Evolutionary conservation across 2,329 filamentous ascomycete species (phyloP).

Genomic region (Triangularia verruculosa): DNA sequence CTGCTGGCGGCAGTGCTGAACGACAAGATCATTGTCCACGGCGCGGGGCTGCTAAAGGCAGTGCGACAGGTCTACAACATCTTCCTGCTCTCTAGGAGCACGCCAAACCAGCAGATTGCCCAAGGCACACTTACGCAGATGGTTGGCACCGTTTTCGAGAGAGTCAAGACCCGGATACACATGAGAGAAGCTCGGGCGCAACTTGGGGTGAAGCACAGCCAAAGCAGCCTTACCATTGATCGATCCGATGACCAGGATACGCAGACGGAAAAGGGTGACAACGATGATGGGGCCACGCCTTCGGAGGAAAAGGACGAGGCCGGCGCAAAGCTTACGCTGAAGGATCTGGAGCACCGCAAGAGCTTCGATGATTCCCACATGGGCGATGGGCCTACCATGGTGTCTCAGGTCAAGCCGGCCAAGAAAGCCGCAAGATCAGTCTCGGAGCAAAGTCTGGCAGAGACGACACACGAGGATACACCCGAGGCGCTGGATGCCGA

Average conservation of each 20-base stretch:
- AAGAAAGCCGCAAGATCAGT: slow-evolving; percentile 45
- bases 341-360: slow-evolving; percentile 65
- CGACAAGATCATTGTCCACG: slow-evolving; percentile 98
- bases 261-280: slow-evolving; percentile 37
- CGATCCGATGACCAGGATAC: slow-evolving; percentile 27
- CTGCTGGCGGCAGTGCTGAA: slow-evolving; percentile 92
- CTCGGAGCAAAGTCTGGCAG: slow-evolving; percentile 54
- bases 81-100: slow-evolving; percentile 90
- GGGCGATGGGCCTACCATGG: slow-evolving; percentile 65
- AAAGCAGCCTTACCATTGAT: slow-evolving; percentile 43
- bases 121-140: slow-evolving; percentile 97
- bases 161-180: slow-evolving; percentile 81
- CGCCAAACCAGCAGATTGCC: slow-evolving; percentile 92
- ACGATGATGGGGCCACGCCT: slow-evolving; percentile 37
- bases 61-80: slow-evolving; percentile 99
- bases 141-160: slow-evolving; percentile 96
- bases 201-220: slow-evolving; percentile 50
- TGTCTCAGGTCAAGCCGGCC: slow-evolving; percentile 56
- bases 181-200: slow-evolving; percentile 78
- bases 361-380: slow-evolving; percentile 67
- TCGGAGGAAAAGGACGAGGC: slow-evolving; percentile 37
- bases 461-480: slow-evolving; percentile 54
- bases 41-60: slow-evolving; percentile 90
- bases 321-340: slow-evolving; percentile 58
- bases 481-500: slow-evolving; percentile 65